These are phyloP conservation scores for Paspalum vaginatum DNA, from an alignment of 176 grass and related monocot genomes.

Conservation along the genomic window DNA sequence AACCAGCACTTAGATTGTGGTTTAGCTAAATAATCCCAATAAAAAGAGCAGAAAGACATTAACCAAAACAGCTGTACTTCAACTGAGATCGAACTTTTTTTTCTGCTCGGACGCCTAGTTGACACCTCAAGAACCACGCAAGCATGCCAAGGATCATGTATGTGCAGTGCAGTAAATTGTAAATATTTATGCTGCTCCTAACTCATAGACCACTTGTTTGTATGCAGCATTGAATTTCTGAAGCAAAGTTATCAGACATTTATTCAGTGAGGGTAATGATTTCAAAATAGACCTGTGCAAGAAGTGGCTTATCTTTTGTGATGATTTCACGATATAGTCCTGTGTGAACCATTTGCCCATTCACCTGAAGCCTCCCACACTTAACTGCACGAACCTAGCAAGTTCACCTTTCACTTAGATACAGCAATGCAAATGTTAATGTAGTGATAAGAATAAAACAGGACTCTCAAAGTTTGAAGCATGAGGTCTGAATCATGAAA, in stretches of 20 bases:
- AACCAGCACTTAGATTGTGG: background rate
- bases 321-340: slow-evolving; percentile 36
- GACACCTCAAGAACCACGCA: background rate
- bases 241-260: background rate
- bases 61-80: slow-evolving; percentile 10
- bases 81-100: background rate
- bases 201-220: background rate
- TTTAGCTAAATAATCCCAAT: background rate
- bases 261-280: background rate
- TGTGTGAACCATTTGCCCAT: slow-evolving; percentile 66
- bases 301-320: slow-evolving; percentile 97
- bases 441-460: background rate
- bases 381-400: slow-evolving; percentile 74
- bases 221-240: background rate
- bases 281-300: slow-evolving; percentile 69
- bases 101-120: no score
- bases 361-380: slow-evolving; percentile 84
- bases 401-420: slow-evolving; percentile 38
- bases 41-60: slow-evolving; percentile 4
- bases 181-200: slow-evolving; percentile 2
- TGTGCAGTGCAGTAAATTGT: background rate
- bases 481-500: background rate
- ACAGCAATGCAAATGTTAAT: background rate
- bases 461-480: background rate
- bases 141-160: background rate